Base-by-base conservation (phyloP, 1,284 basidiomycete species). In the Abortiporus biennis region DNA sequence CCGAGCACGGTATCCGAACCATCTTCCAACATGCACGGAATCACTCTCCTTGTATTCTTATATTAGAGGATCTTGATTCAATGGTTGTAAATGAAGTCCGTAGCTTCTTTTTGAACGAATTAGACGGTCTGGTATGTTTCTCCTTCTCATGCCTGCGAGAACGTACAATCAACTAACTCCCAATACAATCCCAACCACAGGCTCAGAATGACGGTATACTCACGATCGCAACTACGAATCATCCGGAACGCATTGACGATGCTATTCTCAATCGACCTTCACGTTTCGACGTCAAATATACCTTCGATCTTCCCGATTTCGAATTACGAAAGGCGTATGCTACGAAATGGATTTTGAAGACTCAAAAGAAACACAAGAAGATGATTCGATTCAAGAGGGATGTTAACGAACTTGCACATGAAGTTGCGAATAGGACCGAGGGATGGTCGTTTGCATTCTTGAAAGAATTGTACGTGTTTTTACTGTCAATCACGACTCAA, bases 241-340 rank as follows among this genome's bases (percentile, higher is more conserved):
- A 73, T 54, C 65, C 70, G 40, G 70, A 72, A 43, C 54, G 58
- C 6, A 66, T 73, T 37, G 70, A 73, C 46, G 67, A 68, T 13
- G 65, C 67, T 4, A 55, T 73, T 12, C 60, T 70, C 6, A 70
- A 65, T 47, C 61, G 71, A 4, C 71, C 71, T 2, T 69, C 67
- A 6, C 61, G 71, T 15, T 73, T 73, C 47, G 70, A 73, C 49
- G 58, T 69, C 20, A 72, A 72, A 43, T 72, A 70, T 62, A 53
- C 51, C 4, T 72, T 70, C 50, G 51, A 24, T 15, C 46, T 59
- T 3, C 58, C 58, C 1, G 47, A 36, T 20, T 15, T 27, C 15
- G 52, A 43, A 21, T 46, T 61, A 17, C 51, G 58, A 13, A 42
- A 41, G 11, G 43, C 34, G 19, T 61, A 58, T 38, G 53, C 54